Evolutionary conservation across 345 rosid species (phyloP).

Genomic region (Syzygium grande): DNA sequence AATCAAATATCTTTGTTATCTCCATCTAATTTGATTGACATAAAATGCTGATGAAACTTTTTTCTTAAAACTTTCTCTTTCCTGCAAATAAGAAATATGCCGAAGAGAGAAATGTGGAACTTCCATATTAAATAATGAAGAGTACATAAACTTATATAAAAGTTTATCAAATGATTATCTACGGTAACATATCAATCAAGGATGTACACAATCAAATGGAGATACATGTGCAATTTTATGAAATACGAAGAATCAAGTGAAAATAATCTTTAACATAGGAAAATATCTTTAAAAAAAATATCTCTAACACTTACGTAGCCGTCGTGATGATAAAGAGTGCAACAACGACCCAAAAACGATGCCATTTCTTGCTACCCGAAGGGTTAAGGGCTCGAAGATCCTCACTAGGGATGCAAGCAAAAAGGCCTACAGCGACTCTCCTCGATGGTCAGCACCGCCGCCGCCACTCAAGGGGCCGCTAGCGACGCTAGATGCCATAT

Average conservation of each 20-base stretch:
- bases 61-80: background rate
- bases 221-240: fast-evolving
- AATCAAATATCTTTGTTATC: background rate
- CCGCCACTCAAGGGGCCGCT: fast-evolving
- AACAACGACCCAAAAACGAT: background rate
- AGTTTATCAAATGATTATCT: background rate
- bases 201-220: background rate
- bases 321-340: fast-evolving
- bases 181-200: background rate
- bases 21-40: background rate
- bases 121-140: background rate
- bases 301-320: background rate
- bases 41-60: background rate
- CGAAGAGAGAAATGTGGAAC: background rate
- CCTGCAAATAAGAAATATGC: background rate
- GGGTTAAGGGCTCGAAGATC: background rate
- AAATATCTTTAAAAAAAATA: background rate
- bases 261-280: background rate
- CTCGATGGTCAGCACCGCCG: fast-evolving
- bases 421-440: background rate
- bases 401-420: background rate
- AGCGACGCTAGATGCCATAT: background rate
- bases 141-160: background rate
- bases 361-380: background rate
- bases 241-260: background rate